Percentiles rank a stretch among this genome's conserved stretches.
phyloP scores from a whole-genome alignment of 2,329 filamentous ascomycete species.

The Monilinia fructicola region DNA sequence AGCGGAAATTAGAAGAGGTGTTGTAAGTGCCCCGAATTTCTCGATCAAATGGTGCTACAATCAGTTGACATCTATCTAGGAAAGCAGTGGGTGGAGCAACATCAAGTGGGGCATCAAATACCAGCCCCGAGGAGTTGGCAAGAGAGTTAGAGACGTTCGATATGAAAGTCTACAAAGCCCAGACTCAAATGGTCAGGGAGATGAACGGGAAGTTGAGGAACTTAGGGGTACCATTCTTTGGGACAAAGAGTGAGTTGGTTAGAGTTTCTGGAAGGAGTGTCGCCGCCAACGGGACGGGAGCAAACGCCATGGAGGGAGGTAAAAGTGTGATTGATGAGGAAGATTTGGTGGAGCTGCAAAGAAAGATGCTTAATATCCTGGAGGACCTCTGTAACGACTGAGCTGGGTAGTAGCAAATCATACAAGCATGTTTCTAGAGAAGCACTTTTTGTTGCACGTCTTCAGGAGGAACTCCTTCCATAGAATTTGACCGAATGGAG shows the following conservation, averaged over 20 bases:
- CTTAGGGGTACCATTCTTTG: constrained; percentile 62
- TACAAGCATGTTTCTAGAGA: constrained; percentile 9
- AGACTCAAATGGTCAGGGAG: constrained; percentile 57
- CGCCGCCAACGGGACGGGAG: constrained; percentile 13
- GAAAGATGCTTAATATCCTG: constrained; percentile 50
- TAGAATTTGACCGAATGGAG: constrained; percentile 19
- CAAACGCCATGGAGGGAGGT: constrained; percentile 26
- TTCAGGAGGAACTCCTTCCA: constrained; percentile 24
- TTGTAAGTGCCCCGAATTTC: constrained; percentile 46
- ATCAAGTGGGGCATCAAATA: constrained; percentile 34
- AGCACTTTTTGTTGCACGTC: constrained; percentile 24
- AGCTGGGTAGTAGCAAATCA: constrained; percentile 11
- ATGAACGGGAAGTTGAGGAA: constrained; percentile 55
- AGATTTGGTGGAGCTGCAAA: constrained; percentile 47
- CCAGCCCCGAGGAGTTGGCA: constrained; percentile 45
- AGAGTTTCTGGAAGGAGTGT: constrained; percentile 38
- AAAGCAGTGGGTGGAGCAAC: constrained; percentile 48
- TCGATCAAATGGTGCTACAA: neutral
- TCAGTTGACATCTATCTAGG: constrained; percentile 36
- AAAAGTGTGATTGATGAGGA: constrained; percentile 42
- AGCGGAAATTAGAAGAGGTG: constrained; percentile 54
- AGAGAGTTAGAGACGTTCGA: constrained; percentile 60
- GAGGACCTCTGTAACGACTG: constrained; percentile 49
- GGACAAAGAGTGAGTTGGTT: constrained; percentile 48
- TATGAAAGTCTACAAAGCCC: constrained; percentile 60